Evolutionary conservation across 805 yeast species (phyloP).

Genomic region (Wickerhamiella sorbophila): DNA sequence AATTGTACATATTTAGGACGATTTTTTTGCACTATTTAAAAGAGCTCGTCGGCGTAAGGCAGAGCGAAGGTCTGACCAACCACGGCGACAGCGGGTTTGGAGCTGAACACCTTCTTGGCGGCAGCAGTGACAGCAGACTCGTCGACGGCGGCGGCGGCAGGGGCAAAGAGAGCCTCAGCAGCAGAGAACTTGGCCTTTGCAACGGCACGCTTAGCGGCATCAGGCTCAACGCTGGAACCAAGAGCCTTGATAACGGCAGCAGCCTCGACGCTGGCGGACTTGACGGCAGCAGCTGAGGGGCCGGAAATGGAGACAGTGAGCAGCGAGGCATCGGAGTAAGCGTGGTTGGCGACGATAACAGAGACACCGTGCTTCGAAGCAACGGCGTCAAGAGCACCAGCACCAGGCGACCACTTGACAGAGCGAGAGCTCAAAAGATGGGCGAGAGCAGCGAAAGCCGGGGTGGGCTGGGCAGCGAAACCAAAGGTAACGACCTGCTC

Average conservation of each 20-base stretch:
- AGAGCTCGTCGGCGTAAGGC: slow-evolving; percentile 84
- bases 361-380: slow-evolving; percentile 32
- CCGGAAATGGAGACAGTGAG: slow-evolving; percentile 58
- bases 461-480: slow-evolving; percentile 50
- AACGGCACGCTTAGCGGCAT: slow-evolving; percentile 35
- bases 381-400: slow-evolving; percentile 35
- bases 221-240: slow-evolving; percentile 20
- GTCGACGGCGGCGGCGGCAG: slow-evolving; percentile 26
- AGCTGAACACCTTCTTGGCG: slow-evolving; percentile 25
- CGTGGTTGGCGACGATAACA: slow-evolving; percentile 38
- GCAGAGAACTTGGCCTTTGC: slow-evolving; percentile 47
- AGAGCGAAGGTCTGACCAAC: slow-evolving; percentile 76
- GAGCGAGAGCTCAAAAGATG: slow-evolving; percentile 42
- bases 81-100: slow-evolving; percentile 70
- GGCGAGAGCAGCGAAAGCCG: slow-evolving; percentile 58
- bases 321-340: slow-evolving; percentile 68
- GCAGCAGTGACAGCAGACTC: slow-evolving; percentile 25
- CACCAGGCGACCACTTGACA: slow-evolving; percentile 41
- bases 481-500: slow-evolving; percentile 66
- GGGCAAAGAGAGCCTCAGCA: slow-evolving; percentile 28
- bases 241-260: slow-evolving; percentile 20
- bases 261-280: slow-evolving; percentile 40
- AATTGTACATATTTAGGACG: background rate
- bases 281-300: slow-evolving; percentile 41
- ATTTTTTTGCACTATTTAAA: slow-evolving; percentile 22